Evolutionary conservation across 768 basidiomycete genomes (phyloP), one percentile per base, ranked within the genome.

Genomic region (Strobilomyces confusus): DNA sequence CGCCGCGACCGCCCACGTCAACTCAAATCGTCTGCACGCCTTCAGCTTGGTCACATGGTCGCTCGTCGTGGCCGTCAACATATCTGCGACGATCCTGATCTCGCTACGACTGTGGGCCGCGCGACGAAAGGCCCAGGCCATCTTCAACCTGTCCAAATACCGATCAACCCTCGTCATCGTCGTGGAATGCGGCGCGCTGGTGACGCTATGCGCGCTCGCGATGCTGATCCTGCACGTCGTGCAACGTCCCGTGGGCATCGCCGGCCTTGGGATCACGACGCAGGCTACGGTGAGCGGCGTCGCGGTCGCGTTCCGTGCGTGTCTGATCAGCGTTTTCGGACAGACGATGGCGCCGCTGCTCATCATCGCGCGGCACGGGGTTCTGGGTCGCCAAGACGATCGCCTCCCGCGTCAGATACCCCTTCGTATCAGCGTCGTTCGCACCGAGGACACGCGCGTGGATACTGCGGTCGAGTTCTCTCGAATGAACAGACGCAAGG

Each of bases 121-220:
- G 0, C 51, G 40, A 9, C 51, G 22, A 19, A 26, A 43, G 17
- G 23, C 48, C 4, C 26, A 42, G 3, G 1, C 22, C 19, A 17
- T 54, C 1, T 33, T 51, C 12, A 47, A 19, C 19, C 38, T 33
- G 7, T 61, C 42, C 23, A 53, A n/a, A 9, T 65, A 67, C 17
- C 55, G 55, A 41, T 59, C 64, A n/a, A 50, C 50, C 14, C 42
- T 57, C 22, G 5, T 60, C 26, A 13, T 62, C 43, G 52, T 63
- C 46, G 52, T 63, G 17, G 64, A 66, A 37, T 67, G 60, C 9
- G 63, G 64, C 19, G 57, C 54, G 0, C 6, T 66, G 23, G 58
- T 66, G 32, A 63, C 63, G 32, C 4, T 48, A 1, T 56, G 53
- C 40, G 50, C 63, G 5, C 8, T 48, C 7, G 48, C 53, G 1